Base-by-base conservation (phyloP, 164 flowering plant species). In the Kalanchoe fedtschenkoi region DNA sequence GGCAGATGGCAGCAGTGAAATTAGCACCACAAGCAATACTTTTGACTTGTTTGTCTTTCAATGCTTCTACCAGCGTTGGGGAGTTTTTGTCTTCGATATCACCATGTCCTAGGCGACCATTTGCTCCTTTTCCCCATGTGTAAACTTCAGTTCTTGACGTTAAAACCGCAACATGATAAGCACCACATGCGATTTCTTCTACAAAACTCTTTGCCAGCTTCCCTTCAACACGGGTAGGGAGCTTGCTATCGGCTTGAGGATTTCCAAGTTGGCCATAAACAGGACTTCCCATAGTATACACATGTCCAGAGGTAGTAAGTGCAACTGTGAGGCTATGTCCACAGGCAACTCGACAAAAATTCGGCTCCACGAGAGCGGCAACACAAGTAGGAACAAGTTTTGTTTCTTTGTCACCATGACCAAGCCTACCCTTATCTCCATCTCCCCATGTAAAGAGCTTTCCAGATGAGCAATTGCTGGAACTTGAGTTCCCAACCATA, bases 381-480 rank as follows among this genome's bases (percentile, higher is more conserved):
- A 93, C 99, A 76, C 97, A 87, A 13, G 99, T 93, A 32, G 99
- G 99, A 34, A 86, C 95, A 69, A 93, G 87, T 78, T 74, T 93
- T 39, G 91, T 63, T 69, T 93, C 97, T 76, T 79, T 87, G 73
- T 90, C 93, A 58, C 97, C 96, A 77, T 93, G 97, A 41, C 99
- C 99, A 61, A 93, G 88, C 68, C 95, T 80, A 69, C 89, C 84
- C 76, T 90, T 93, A 69, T 90, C 99, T 9, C 99, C 99, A 78
- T 93, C 97, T 46, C 99, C 99, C 99, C 99, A 93, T 0, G 97
- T 93, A 67, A 93, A 90, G 16, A 93, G 81, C 76, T 87, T 93
- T 35, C 95, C 99, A 16, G 91, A 90, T 54, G 97, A 93, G 69
- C 92, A 86, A 66, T 88, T 90, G 73, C 97, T 88, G 26, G 97